phyloP scores from a whole-genome alignment of 2,329 filamentous ascomycete genomes.

The Emmonsia crescens region DNA sequence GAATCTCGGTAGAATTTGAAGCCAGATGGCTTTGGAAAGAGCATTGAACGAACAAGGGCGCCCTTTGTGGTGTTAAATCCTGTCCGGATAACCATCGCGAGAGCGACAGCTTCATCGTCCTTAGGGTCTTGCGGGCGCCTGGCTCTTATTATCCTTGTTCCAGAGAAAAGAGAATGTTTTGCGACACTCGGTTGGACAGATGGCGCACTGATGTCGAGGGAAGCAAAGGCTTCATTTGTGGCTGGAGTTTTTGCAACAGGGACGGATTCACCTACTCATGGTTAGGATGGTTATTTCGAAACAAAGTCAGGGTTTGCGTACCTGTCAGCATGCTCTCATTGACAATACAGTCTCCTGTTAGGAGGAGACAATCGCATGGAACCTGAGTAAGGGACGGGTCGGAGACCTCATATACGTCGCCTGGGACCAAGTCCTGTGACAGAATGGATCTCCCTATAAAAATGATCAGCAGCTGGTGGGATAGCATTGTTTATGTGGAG shows the following conservation, averaged over 20 bases:
- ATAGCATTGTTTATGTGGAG: neutral
- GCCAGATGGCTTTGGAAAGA: constrained; percentile 94
- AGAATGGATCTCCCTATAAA: constrained; percentile 65
- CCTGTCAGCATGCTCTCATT: constrained; percentile 98
- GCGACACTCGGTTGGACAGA: constrained; percentile 74
- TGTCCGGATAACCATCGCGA: constrained; percentile 85
- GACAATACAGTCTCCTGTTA: constrained; percentile 93
- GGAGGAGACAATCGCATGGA: constrained; percentile 80
- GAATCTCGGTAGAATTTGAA: constrained; percentile 99
- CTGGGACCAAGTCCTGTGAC: constrained; percentile 82
- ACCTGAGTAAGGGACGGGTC: constrained; percentile 82
- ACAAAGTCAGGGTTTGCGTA: constrained; percentile 20
- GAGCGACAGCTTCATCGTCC: constrained; percentile 76
- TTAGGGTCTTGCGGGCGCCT: constrained; percentile 76
- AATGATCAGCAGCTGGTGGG: constrained; percentile 3
- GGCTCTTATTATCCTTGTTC: constrained; percentile 89
- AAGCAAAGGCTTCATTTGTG: constrained; percentile 64
- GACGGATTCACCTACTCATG: constrained; percentile 66
- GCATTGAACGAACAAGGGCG: constrained; percentile 88
- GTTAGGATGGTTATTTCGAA: constrained; percentile 14
- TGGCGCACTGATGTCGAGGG: constrained; percentile 67
- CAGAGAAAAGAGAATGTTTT: constrained; percentile 84
- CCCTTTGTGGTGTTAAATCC: constrained; percentile 98
- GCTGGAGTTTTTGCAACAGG: constrained; percentile 88
- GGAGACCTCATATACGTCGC: constrained; percentile 93